Evolutionary conservation across 2,329 filamentous ascomycete species (phyloP).

Genomic region (Cladosporium sp.): DNA sequence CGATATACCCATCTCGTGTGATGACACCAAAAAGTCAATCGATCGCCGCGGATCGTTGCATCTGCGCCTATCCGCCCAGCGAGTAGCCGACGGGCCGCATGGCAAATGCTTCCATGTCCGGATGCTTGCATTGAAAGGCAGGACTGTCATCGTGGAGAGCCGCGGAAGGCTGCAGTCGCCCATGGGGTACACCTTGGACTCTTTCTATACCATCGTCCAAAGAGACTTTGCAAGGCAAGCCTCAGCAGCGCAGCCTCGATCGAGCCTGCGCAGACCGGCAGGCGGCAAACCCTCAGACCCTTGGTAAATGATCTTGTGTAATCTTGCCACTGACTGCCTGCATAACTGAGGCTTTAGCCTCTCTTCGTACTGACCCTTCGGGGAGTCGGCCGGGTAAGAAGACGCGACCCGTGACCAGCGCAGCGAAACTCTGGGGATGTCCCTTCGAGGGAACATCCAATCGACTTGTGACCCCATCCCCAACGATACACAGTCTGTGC

Average conservation of each 20-base stretch:
- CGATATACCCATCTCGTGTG: neutral
- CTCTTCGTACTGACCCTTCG: conserved; percentile 4
- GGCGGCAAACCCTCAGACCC: neutral
- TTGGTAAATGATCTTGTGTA: conserved; percentile 8
- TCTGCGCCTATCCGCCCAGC: conserved; percentile 7
- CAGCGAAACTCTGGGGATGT: conserved; percentile 1
- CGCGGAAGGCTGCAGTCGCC: neutral
- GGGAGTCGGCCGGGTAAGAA: conserved; percentile 2
- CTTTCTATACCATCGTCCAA: neutral
- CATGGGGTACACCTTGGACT: neutral
- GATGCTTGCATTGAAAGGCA: neutral
- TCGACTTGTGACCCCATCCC: conserved; percentile 19
- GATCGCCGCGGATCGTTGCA: conserved; percentile 13
- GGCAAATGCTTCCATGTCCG: neutral
- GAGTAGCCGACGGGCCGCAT: conserved; percentile 1
- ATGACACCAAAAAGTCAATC: neutral
- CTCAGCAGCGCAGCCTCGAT: conserved; percentile 3
- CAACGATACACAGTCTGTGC: conserved; percentile 32
- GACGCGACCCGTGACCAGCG: conserved; percentile 3
- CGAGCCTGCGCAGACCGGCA: neutral
- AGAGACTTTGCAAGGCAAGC: neutral
- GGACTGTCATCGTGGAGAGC: neutral
- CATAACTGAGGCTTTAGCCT: conserved; percentile 4
- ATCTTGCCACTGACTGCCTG: conserved; percentile 8
- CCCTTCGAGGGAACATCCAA: conserved; percentile 20